Evolutionary conservation across 768 basidiomycete species (phyloP).

Genomic region (Cystofilobasidium ferigula): DNA sequence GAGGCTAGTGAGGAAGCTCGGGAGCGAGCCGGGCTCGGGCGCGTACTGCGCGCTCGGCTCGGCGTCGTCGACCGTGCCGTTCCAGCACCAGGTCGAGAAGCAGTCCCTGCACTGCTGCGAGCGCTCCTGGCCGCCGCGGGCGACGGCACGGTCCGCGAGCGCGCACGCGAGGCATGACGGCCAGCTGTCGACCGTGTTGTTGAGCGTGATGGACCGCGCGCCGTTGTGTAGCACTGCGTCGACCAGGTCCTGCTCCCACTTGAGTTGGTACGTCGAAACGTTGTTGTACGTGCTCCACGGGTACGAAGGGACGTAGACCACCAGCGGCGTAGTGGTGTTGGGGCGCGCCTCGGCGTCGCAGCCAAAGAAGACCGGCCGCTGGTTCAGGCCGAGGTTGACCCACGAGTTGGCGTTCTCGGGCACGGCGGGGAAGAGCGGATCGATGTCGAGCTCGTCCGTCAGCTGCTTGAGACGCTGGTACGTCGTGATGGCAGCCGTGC

Average conservation of each 20-base stretch:
- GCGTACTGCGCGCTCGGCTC: constrained; percentile 3
- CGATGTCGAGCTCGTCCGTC: not conserved
- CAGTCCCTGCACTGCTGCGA: constrained; percentile 10
- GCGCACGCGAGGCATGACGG: constrained; percentile 62
- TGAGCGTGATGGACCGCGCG: constrained; percentile 45
- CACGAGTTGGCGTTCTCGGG: constrained; percentile 40
- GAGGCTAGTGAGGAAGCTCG: constrained; percentile 17
- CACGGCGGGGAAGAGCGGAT: constrained; percentile 36
- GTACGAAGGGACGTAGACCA: constrained; percentile 59
- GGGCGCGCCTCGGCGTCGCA: constrained; percentile 40
- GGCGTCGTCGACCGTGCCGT: constrained; percentile 14
- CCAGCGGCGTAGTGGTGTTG: constrained; percentile 49
- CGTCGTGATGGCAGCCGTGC: constrained; percentile 45
- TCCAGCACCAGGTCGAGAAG: constrained; percentile 16
- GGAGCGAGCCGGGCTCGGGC: constrained; percentile 12
- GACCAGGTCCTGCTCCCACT: constrained; percentile 50
- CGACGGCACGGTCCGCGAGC: constrained; percentile 46
- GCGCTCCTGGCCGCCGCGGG: constrained; percentile 15
- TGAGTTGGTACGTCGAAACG: constrained; percentile 51
- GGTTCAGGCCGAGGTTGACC: constrained; percentile 52
- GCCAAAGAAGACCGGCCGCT: constrained; percentile 67
- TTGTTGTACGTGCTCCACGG: constrained; percentile 52
- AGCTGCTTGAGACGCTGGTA: constrained; percentile 23
- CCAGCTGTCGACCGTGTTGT: constrained; percentile 46
- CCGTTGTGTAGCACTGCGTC: constrained; percentile 54